Evolutionary conservation across 805 yeast genomes (phyloP).

Genomic region (Spathaspora sp.): DNA sequence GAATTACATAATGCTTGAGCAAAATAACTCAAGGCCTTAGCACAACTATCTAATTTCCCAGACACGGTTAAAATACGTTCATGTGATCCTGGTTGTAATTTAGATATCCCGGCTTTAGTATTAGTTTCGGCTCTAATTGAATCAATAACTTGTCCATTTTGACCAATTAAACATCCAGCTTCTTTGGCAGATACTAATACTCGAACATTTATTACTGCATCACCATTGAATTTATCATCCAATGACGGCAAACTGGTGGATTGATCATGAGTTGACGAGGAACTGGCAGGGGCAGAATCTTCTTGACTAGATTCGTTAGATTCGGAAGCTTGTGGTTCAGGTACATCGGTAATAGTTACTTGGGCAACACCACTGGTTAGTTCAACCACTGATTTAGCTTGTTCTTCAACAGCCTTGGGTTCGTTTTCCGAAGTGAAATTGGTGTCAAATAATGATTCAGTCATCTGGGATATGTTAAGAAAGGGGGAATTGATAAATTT

Average conservation of each 20-base stretch:
- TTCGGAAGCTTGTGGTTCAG: not conserved
- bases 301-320: not conserved
- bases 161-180: conserved; percentile 88
- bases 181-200: conserved; percentile 78
- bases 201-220: conserved; percentile 39
- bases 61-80: conserved; percentile 80
- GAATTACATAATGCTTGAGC: conserved; percentile 59
- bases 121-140: conserved; percentile 68
- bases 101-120: conserved; percentile 85
- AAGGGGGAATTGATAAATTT: not conserved
- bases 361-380: not conserved
- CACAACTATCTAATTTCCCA: conserved; percentile 66
- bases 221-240: conserved; percentile 20
- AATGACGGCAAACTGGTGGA: conserved; percentile 24
- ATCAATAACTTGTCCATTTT: conserved; percentile 75
- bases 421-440: conserved; percentile 18
- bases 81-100: conserved; percentile 72
- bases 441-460: conserved; percentile 33
- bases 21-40: conserved; percentile 67
- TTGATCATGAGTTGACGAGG: conserved; percentile 4
- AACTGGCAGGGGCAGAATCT: not conserved
- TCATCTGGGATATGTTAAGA: conserved; percentile 13
- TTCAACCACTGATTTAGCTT: not conserved
- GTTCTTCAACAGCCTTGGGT: conserved; percentile 1
- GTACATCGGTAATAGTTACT: not conserved